phyloP scores from a whole-genome alignment of 805 yeast genomes.

The Tetrapisispora phaffii region DNA sequence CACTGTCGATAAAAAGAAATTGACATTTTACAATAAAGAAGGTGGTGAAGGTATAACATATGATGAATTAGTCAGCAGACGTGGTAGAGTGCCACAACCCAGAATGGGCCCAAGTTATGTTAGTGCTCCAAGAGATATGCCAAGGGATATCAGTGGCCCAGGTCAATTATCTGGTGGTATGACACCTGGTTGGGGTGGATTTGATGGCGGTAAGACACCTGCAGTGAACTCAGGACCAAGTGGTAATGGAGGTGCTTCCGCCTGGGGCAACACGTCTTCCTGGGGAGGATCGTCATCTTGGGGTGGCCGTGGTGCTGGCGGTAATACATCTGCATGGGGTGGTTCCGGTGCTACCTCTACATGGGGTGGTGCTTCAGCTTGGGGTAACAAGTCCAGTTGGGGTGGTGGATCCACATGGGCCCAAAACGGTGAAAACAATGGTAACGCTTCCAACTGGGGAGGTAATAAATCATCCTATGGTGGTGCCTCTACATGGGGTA shows the following conservation, averaged over 20 bases:
- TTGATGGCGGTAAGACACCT: constrained; percentile 42
- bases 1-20: constrained; percentile 68
- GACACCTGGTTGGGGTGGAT: constrained; percentile 46
- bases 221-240: constrained; percentile 26
- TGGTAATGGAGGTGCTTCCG: constrained; percentile 18
- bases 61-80: constrained; percentile 59
- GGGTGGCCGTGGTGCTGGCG: constrained; percentile 27
- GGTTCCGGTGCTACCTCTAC: constrained; percentile 31
- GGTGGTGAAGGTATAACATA: constrained; percentile 65
- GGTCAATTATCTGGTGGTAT: constrained; percentile 36
- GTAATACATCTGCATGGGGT: constrained; percentile 37
- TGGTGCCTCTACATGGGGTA: constrained; percentile 37
- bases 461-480: constrained; percentile 33
- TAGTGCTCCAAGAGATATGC: constrained; percentile 28
- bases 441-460: constrained; percentile 39
- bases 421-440: constrained; percentile 31
- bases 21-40: constrained; percentile 58
- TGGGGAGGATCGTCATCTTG: constrained; percentile 39
- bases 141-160: constrained; percentile 26
- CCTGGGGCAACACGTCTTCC: constrained; percentile 29
- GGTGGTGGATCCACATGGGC: constrained; percentile 44
- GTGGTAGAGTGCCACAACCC: constrained; percentile 32
- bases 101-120: constrained; percentile 30
- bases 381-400: constrained; percentile 32
- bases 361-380: constrained; percentile 33